phyloP scores from a whole-genome alignment of 208 protist genomes.

The Acanthamoeba divionensis region DNA sequence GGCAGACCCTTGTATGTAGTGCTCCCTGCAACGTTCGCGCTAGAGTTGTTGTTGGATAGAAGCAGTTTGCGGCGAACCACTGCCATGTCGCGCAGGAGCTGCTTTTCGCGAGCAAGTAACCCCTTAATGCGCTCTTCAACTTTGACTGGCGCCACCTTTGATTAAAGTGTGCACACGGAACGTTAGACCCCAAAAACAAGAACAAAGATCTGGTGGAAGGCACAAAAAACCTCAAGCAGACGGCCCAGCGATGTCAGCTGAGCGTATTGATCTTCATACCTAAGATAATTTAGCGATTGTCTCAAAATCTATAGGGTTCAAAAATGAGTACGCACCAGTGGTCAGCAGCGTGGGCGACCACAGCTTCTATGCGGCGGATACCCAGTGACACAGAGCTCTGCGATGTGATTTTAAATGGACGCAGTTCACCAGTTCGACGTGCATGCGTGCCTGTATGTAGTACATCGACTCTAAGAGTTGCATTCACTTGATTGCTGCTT shows the following conservation, averaged over 20 bases:
- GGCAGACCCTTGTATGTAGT: neutral
- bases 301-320: too few species aligned
- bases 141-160: neutral
- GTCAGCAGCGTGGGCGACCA: neutral
- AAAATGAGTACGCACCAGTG: too few species aligned
- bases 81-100: neutral
- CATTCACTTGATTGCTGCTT: neutral
- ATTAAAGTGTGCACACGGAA: neutral
- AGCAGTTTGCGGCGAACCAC: neutral
- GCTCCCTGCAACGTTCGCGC: neutral
- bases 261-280: neutral
- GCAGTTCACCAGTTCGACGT: neutral
- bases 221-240: neutral
- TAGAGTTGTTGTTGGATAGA: neutral
- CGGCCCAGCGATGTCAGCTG: neutral
- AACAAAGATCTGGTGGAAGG: neutral
- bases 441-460: conserved; percentile 69
- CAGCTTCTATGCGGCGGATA: conserved; percentile 68
- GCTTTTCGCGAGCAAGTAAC: neutral
- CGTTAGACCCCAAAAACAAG: neutral
- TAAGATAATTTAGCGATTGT: too few species aligned
- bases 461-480: neutral
- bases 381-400: conserved; percentile 65
- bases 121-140: conserved; percentile 15
- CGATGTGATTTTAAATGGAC: conserved; percentile 66